Percentiles rank a stretch among this genome's conserved stretches.
Conservation (phyloP, 108 stramenopile genomes). For the Cyclotella sp. region DNA sequence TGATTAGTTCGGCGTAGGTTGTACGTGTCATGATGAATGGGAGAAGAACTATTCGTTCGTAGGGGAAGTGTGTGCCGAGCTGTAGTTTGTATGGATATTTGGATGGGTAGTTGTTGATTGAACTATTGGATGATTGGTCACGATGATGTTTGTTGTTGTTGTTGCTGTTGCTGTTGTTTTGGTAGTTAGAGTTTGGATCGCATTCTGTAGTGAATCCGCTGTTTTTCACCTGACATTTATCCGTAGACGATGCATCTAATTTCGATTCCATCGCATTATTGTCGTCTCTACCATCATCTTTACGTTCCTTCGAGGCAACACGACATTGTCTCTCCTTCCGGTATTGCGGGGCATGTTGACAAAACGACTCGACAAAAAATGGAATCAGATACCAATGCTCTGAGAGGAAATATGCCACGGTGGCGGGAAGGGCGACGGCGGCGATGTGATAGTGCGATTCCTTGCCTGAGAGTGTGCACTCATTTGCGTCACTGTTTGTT, state of each 20-base stretch:
- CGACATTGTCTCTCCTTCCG: constrained; percentile 8
- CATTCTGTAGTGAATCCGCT: no score
- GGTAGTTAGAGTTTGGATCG: no score
- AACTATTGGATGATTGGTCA: not conserved
- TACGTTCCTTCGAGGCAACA: not conserved
- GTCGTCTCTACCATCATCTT: not conserved
- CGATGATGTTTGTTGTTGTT: not conserved
- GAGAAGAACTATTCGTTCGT: constrained; percentile 34
- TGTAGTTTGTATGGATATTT: not conserved
- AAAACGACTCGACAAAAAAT: constrained; percentile 49
- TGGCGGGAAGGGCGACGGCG: constrained; percentile 42
- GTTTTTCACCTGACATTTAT: no score
- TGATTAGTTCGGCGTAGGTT: constrained; percentile 59
- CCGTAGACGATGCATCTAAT: no score
- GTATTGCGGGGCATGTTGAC: constrained; percentile 36
- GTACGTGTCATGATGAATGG: constrained; percentile 59
- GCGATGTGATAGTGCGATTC: constrained; percentile 41
- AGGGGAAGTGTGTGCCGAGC: constrained; percentile 28
- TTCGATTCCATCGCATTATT: not conserved
- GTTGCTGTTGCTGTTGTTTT: not conserved
- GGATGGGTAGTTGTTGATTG: not conserved
- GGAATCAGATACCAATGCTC: constrained; percentile 34
- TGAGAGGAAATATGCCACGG: constrained; percentile 39
- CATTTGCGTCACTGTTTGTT: not conserved
- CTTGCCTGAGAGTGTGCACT: not conserved